Evolutionary conservation across 768 basidiomycete species (phyloP), one percentile per base, ranked within the genome.

Genomic region (Suillus alpinus): DNA sequence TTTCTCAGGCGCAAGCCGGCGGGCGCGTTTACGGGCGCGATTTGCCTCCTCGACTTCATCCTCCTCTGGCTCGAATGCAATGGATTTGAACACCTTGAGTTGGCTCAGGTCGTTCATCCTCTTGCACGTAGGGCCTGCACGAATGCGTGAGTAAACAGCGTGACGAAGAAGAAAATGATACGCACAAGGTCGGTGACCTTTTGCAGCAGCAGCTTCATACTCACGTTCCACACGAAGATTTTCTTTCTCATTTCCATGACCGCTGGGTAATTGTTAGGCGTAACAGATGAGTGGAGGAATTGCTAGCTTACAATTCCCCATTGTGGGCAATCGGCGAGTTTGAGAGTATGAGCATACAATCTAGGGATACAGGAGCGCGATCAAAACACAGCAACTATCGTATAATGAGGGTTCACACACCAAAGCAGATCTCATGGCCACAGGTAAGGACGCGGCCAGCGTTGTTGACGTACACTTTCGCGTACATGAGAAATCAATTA

Each of bases 1-100:
- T 37, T 66, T 62, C 31, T 32, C n/a, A 34, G 39, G 52, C 26
- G 36, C 56, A 41, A 20, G 62, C 43, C 57, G 62, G 31, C 58
- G 67, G 49, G 59, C 67, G 46, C 74, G 75, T 62, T 69, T 76
- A 26, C 56, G 52, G 8, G 69, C 68, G n/a, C 76, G 76, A 16
- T 73, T 71, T 20, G 80, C 75, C 5, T 75, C 67, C 14, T 70
- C 70, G 9, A 90, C 66, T 59, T 90, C 87, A 40, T 85, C 81
- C 3, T 80, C 79, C 0, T 83, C 78, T 0, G 91, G 89, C 66
- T 88, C 83, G 67, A 94, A 94, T 0, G 89, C 89, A 2, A 74
- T 70, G 1, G 85, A 78, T 49, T 78, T 78, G 80, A 89, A 94
- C 32, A 87, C 73, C 57, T 80, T 81, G 31, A 73, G 72, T 9